Conservation (phyloP, 169 alveolate species). For the Plasmodium ovale region DNA sequence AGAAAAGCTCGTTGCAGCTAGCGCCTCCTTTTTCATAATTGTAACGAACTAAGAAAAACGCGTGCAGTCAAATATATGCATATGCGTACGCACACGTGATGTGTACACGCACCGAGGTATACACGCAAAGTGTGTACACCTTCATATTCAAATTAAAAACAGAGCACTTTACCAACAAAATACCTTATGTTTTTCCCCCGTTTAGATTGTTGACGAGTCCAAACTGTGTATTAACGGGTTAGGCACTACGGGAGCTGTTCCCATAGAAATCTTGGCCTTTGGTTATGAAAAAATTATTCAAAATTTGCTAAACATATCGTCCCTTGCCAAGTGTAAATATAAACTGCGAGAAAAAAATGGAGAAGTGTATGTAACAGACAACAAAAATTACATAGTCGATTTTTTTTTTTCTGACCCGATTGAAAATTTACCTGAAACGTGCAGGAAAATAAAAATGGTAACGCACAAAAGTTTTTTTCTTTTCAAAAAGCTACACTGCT, state of each 20-base stretch:
- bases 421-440: constrained; percentile 64
- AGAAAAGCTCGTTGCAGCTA: constrained; percentile 86
- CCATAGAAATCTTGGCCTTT: constrained; percentile 83
- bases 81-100: background rate
- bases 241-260: constrained; percentile 78
- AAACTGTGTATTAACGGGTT: constrained; percentile 77
- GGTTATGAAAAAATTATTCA: constrained; percentile 78
- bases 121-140: background rate
- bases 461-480: background rate
- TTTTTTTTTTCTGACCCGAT: constrained; percentile 77
- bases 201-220: constrained; percentile 81
- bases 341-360: constrained; percentile 79
- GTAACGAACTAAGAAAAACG: constrained; percentile 50
- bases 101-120: background rate
- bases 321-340: constrained; percentile 65
- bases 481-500: background rate
- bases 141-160: no score
- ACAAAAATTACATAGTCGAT: constrained; percentile 82
- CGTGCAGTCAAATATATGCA: background rate
- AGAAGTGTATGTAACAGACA: constrained; percentile 79
- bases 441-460: constrained; percentile 76
- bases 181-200: background rate
- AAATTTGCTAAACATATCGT: constrained; percentile 27
- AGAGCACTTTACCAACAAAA: no score
- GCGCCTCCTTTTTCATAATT: constrained; percentile 81